Percentiles rank a stretch among this genome's conserved stretches.
phyloP scores from a whole-genome alignment of 2,329 filamentous ascomycete genomes.

The Colletotrichum lupini region DNA sequence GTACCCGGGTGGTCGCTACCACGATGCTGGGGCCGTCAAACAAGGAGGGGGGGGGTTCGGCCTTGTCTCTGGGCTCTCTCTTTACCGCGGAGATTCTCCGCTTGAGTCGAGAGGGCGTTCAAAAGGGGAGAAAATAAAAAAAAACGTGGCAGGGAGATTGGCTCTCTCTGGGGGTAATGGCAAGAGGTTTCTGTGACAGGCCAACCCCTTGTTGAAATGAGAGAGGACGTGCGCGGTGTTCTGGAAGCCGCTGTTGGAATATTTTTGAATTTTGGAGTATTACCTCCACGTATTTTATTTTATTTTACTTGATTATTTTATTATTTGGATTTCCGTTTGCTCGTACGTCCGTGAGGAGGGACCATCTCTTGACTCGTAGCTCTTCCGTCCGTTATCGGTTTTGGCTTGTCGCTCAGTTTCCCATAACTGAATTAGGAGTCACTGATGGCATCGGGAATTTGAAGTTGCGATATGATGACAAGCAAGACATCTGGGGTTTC shows the following conservation, averaged over 20 bases:
- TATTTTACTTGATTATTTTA: not conserved
- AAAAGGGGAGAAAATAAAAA: not conserved
- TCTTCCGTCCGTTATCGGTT: not conserved
- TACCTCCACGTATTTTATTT: not conserved
- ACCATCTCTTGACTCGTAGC: constrained; percentile 5
- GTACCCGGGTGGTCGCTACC: constrained; percentile 31
- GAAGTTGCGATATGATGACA: not conserved
- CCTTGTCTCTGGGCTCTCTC: constrained; percentile 9
- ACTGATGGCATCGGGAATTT: not conserved
- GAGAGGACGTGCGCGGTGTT: constrained; percentile 29
- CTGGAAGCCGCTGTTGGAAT: constrained; percentile 30
- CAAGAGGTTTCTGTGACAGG: constrained; percentile 30
- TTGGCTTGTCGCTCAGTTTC: not conserved
- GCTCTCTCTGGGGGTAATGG: not conserved
- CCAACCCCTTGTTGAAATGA: constrained; percentile 18
- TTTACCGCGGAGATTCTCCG: constrained; percentile 31
- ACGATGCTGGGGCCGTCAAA: constrained; percentile 29
- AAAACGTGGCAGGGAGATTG: constrained; percentile 34
- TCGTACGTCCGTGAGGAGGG: constrained; percentile 21
- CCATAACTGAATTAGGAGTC: not conserved
- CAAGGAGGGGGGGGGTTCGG: constrained; percentile 1
- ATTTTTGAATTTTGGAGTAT: constrained; percentile 13
- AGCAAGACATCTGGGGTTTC: not conserved
- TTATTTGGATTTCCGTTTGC: not conserved
- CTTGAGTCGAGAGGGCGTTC: constrained; percentile 16